phyloP scores from a whole-genome alignment of 148 eudicot genomes.

The Beta vulgaris region DNA sequence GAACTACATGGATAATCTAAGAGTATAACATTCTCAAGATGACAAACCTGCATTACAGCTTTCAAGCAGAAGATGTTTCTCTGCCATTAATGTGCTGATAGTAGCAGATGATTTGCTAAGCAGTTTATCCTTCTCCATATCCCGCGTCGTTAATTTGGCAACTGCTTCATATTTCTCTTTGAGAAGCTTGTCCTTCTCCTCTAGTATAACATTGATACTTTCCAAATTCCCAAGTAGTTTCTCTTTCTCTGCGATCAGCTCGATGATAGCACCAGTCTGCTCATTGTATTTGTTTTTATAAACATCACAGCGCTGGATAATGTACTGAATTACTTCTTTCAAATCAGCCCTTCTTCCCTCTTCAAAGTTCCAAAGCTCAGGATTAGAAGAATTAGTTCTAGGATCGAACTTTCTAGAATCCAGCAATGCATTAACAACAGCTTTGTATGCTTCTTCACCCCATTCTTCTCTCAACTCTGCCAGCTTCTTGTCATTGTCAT shows the following conservation, averaged over 20 bases:
- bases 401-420: conserved; percentile 4
- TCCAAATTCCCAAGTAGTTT: conserved; percentile 4
- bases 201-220: not conserved
- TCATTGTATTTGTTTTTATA: conserved; percentile 15
- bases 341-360: conserved; percentile 19
- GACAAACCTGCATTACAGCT: conserved; percentile 16
- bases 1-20: not conserved
- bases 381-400: not conserved
- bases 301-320: conserved; percentile 5
- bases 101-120: conserved; percentile 13
- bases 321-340: conserved; percentile 20
- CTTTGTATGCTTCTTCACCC: conserved; percentile 20
- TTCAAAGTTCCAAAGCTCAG: conserved; percentile 23
- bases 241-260: conserved; percentile 23
- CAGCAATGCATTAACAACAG: conserved; percentile 15
- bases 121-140: conserved; percentile 18
- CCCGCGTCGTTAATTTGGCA: conserved; percentile 6
- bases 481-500: conserved; percentile 26
- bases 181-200: conserved; percentile 25
- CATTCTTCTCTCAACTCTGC: conserved; percentile 12
- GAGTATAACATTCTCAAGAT: not conserved
- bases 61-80: conserved; percentile 9
- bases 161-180: conserved; percentile 20
- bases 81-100: conserved; percentile 3
- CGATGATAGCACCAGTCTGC: conserved; percentile 13